Conservation (phyloP, 208 protist genomes). For the Leishmania braziliensis region DNA sequence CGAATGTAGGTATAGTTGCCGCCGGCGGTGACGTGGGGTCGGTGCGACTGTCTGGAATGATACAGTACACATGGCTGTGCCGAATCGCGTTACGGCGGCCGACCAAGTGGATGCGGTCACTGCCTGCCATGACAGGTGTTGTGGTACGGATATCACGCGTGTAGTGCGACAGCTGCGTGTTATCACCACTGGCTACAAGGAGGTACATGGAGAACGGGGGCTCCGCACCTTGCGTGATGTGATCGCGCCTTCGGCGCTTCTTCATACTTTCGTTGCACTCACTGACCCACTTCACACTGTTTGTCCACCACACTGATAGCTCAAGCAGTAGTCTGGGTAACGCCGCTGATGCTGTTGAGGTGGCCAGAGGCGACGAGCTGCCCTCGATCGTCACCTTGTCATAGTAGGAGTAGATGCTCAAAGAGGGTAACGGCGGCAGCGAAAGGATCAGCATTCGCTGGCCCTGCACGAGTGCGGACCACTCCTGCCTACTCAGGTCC, state of each 20-base stretch:
- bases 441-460: slow-evolving; percentile 24
- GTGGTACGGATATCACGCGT: background rate
- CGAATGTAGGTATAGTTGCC: slow-evolving; percentile 19
- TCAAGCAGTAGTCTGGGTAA: background rate
- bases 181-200: slow-evolving; percentile 23
- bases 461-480: slow-evolving; percentile 16
- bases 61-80: slow-evolving; percentile 36
- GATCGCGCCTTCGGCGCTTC: background rate
- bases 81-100: slow-evolving; percentile 9
- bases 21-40: background rate
- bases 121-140: background rate
- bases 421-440: background rate
- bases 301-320: background rate
- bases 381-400: slow-evolving; percentile 20
- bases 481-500: slow-evolving; percentile 1
- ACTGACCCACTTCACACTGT: background rate
- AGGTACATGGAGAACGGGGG: slow-evolving; percentile 3
- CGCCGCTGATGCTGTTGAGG: background rate
- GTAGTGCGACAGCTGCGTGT: slow-evolving; percentile 23
- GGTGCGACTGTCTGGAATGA: background rate
- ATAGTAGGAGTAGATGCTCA: slow-evolving; percentile 24
- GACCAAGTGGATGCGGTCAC: slow-evolving; percentile 16
- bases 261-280: background rate
- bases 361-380: slow-evolving; percentile 4
- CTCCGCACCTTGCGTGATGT: background rate